Percentiles rank a stretch among this genome's conserved stretches.
Evolutionary conservation across 2,329 filamentous ascomycete species (phyloP).

Genomic region (Fusarium tjaetaba): DNA sequence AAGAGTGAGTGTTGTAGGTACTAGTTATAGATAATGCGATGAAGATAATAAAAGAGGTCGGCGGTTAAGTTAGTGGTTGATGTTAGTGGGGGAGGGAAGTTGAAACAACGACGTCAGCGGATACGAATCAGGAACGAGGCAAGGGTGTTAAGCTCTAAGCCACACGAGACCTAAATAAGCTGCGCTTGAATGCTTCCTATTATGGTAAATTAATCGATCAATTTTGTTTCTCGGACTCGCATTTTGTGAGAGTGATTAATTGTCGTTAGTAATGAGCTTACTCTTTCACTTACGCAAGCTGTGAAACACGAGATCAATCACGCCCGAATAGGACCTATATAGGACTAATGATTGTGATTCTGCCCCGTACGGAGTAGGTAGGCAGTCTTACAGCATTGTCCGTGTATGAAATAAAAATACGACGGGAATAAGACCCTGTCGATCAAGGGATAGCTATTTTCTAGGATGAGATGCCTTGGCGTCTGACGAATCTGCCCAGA

Average conservation of each 20-base stretch:
- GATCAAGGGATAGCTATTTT: background rate
- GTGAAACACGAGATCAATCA: background rate
- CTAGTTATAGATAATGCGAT: slow-evolving; percentile 3
- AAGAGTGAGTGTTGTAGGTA: background rate
- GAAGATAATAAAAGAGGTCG: background rate
- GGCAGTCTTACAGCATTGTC: background rate
- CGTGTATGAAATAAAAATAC: background rate
- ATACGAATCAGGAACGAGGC: slow-evolving; percentile 18
- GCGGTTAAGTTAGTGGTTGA: background rate
- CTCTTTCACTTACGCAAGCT: background rate
- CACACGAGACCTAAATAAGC: background rate
- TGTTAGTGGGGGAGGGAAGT: slow-evolving; percentile 19
- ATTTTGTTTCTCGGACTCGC: background rate
- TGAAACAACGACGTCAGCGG: slow-evolving; percentile 29
- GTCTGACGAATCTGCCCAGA: background rate
- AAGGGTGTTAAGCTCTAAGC: slow-evolving; percentile 11
- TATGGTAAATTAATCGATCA: background rate
- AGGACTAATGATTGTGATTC: background rate
- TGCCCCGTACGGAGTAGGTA: background rate
- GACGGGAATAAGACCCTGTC: slow-evolving; percentile 13
- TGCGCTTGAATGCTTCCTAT: background rate
- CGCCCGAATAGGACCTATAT: background rate
- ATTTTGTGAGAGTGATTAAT: background rate
- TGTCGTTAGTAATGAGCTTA: background rate
- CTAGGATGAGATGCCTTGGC: background rate